Conservation (phyloP, 208 protist genomes). For the Angomonas desouzai region DNA sequence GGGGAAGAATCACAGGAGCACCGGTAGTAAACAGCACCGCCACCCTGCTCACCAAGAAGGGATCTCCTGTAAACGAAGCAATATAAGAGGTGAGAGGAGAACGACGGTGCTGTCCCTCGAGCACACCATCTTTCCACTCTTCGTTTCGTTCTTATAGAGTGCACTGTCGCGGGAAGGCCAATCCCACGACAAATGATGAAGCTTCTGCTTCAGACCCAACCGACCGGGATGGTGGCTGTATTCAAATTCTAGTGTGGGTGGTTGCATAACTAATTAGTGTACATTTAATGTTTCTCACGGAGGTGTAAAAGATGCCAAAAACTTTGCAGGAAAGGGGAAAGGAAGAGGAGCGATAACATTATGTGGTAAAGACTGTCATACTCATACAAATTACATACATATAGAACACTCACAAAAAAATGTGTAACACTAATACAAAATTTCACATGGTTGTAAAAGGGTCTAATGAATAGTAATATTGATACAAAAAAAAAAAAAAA, state of each 20-base stretch:
- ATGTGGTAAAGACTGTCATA: no score
- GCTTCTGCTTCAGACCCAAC: not conserved
- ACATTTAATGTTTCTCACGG: no score
- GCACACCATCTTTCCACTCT: slow-evolving; percentile 16
- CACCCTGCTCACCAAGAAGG: slow-evolving; percentile 31
- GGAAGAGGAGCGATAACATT: slow-evolving; percentile 1
- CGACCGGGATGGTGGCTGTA: not conserved
- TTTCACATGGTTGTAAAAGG: no score
- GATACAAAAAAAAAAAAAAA: slow-evolving; percentile 9
- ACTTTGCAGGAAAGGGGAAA: slow-evolving; percentile 8
- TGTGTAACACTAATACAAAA: no score
- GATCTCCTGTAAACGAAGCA: slow-evolving; percentile 25
- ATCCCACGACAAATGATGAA: not conserved
- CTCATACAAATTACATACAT: no score
- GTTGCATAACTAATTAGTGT: no score
- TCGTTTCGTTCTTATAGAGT: not conserved
- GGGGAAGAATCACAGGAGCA: slow-evolving; percentile 25
- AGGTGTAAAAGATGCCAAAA: no score
- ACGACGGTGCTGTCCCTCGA: slow-evolving; percentile 18
- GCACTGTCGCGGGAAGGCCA: not conserved
- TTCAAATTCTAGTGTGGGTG: not conserved
- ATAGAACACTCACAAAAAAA: no score
- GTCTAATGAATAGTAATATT: not conserved
- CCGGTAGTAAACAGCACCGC: slow-evolving; percentile 41
- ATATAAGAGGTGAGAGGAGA: no score